Conservation (phyloP, 805 yeast genomes). For the Metschnikowia matae region DNA sequence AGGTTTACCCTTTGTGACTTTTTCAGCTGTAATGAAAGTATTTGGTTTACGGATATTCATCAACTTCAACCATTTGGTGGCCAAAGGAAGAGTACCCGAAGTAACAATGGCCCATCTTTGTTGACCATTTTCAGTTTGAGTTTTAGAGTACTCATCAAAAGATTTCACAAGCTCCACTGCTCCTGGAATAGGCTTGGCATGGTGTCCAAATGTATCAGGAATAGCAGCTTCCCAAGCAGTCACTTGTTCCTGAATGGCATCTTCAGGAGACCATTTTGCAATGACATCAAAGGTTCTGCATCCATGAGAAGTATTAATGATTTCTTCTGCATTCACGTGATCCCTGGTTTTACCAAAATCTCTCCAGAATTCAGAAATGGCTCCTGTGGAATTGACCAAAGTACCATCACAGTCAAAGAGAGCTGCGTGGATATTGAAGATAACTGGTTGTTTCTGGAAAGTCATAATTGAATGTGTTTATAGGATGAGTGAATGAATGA, state of each 20-base stretch:
- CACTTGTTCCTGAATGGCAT: constrained; percentile 61
- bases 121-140: constrained; percentile 37
- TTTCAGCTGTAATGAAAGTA: constrained; percentile 77
- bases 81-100: constrained; percentile 74
- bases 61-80: constrained; percentile 72
- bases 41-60: constrained; percentile 60
- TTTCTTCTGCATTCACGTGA: constrained; percentile 63
- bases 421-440: constrained; percentile 42
- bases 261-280: constrained; percentile 69
- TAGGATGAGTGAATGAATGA: too few relatives aligned
- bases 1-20: constrained; percentile 78
- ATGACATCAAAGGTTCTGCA: constrained; percentile 79
- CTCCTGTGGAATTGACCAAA: constrained; percentile 74
- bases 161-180: constrained; percentile 58
- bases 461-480: constrained; percentile 12
- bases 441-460: constrained; percentile 36
- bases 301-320: constrained; percentile 75
- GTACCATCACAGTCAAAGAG: constrained; percentile 89
- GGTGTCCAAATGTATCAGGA: constrained; percentile 66
- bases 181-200: constrained; percentile 77
- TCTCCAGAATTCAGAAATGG: constrained; percentile 81
- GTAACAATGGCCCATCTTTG: constrained; percentile 86
- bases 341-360: constrained; percentile 65
- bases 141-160: constrained; percentile 46
- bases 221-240: constrained; percentile 66